A percentile compares a stretch with the other conserved stretches of the same genome.
These are phyloP conservation scores for Acacia crassicarpa DNA, from an alignment of 306 rosid genomes.

Conservation along the genomic window DNA sequence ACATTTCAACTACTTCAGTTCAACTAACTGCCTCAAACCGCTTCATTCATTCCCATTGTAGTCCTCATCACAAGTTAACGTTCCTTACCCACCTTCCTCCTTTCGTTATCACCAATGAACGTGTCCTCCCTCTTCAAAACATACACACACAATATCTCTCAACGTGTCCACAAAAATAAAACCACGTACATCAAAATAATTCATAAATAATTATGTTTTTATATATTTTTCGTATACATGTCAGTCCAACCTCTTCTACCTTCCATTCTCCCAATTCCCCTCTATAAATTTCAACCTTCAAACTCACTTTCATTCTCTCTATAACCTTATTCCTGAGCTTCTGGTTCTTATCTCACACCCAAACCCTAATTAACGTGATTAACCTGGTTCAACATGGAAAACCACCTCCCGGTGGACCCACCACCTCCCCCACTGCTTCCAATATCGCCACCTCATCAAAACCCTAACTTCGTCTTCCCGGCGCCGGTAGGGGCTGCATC, in stretches of 20 bases:
- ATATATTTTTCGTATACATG: background rate
- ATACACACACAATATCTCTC: background rate
- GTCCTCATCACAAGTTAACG: conserved; percentile 29
- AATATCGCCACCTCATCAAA: background rate
- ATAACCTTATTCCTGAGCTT: background rate
- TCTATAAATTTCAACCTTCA: conserved; percentile 39
- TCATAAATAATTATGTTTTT: background rate
- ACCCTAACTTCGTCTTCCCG: conserved; percentile 45
- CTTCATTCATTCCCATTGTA: background rate
- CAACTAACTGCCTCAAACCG: conserved; percentile 44
- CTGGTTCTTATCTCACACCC: background rate
- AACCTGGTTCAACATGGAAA: conserved; percentile 37
- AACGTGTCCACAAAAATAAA: background rate
- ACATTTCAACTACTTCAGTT: conserved; percentile 52
- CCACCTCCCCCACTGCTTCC: conserved; percentile 24
- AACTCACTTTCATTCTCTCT: conserved; percentile 43
- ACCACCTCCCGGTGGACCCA: conserved; percentile 36
- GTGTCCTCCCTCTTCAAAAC: background rate
- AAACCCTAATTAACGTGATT: background rate
- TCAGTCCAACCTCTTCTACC: conserved; percentile 65
- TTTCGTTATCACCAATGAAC: conserved; percentile 48
- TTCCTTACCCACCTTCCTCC: conserved; percentile 10
- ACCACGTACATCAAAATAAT: background rate
- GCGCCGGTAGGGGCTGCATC: conserved; percentile 11
- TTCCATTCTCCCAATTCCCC: conserved; percentile 16